Evolutionary conservation across 2,329 filamentous ascomycete species (phyloP).

Genomic region (Dichotomopilus funicola): DNA sequence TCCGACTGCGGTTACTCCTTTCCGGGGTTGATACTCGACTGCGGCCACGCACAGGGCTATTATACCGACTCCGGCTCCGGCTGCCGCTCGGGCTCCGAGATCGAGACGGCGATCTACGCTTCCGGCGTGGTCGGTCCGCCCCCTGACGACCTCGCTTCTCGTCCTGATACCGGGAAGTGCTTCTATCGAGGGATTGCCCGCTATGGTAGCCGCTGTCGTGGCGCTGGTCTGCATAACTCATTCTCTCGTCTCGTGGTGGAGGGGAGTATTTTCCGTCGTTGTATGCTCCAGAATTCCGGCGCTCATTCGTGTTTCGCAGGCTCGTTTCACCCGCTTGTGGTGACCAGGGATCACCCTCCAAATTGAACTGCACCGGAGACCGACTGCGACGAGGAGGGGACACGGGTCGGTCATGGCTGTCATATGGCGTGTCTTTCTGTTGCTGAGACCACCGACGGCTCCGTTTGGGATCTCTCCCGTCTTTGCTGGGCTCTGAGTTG

Average conservation of each 20-base stretch:
- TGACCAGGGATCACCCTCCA: constrained; percentile 20
- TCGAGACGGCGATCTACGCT: constrained; percentile 14
- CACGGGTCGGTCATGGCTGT: neutral
- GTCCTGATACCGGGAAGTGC: constrained; percentile 7
- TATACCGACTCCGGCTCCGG: constrained; percentile 5
- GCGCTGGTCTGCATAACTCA: constrained; percentile 13
- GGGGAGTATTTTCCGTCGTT: constrained; percentile 6
- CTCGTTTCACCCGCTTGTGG: constrained; percentile 21
- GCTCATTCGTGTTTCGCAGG: neutral
- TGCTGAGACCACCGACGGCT: constrained; percentile 3
- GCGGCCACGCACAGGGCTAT: constrained; percentile 3
- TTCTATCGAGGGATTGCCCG: constrained; percentile 21
- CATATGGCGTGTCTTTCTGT: constrained; percentile 1
- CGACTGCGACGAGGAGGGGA: constrained; percentile 11
- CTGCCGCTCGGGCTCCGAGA: constrained; percentile 11
- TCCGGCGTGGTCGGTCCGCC: constrained; percentile 6
- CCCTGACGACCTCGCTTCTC: constrained; percentile 8
- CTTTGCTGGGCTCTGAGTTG: neutral
- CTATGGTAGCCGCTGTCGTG: constrained; percentile 28
- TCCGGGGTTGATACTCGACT: constrained; percentile 4
- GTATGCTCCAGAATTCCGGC: constrained; percentile 2
- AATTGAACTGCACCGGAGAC: constrained; percentile 4
- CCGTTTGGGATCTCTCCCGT: constrained; percentile 15
- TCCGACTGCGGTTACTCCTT: constrained; percentile 12
- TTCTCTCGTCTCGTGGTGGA: constrained; percentile 13